These are phyloP conservation scores for Pestalotiopsis fici DNA, from an alignment of 2,329 filamentous ascomycete species.

Conservation along the genomic window DNA sequence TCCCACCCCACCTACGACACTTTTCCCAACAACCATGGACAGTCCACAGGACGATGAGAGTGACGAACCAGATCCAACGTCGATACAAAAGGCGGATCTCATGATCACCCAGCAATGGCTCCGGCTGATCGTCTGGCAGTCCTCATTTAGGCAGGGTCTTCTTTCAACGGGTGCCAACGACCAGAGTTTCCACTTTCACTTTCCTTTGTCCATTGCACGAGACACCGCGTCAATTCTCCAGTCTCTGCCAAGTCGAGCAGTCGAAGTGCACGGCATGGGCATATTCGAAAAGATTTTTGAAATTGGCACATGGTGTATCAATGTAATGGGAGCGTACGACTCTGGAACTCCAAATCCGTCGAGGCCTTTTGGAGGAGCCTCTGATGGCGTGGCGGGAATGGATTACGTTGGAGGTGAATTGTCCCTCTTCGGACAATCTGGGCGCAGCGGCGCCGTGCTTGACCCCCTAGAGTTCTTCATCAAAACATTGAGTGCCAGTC, in stretches of 20 bases:
- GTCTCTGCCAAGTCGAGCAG: slow-evolving; percentile 38
- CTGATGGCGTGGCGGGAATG: slow-evolving; percentile 26
- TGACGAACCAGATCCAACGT: slow-evolving; percentile 52
- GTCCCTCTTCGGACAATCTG: slow-evolving; percentile 28
- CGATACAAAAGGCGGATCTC: slow-evolving; percentile 69
- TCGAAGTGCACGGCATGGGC: slow-evolving; percentile 50
- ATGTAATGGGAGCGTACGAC: slow-evolving; percentile 40
- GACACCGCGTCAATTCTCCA: slow-evolving; percentile 50
- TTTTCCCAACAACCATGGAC: neutral
- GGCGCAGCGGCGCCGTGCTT: slow-evolving; percentile 31
- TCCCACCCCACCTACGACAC: neutral
- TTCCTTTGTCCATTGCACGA: slow-evolving; percentile 62
- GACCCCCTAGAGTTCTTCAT: slow-evolving; percentile 47
- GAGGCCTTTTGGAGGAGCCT: slow-evolving; percentile 19
- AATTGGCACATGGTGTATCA: slow-evolving; percentile 45
- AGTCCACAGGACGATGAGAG: slow-evolving; percentile 27
- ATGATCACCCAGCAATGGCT: slow-evolving; percentile 73
- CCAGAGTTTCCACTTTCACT: slow-evolving; percentile 61
- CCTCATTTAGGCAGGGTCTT: slow-evolving; percentile 66
- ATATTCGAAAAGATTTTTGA: slow-evolving; percentile 53
- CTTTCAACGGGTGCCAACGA: slow-evolving; percentile 61
- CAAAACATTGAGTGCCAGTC: slow-evolving; percentile 42
- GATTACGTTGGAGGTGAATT: slow-evolving; percentile 32
- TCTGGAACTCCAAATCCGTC: slow-evolving; percentile 16
- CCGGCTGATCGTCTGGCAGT: slow-evolving; percentile 71